These are phyloP conservation scores for Prunus fruticosa DNA, from an alignment of 306 rosid genomes.

Conservation along the genomic window DNA sequence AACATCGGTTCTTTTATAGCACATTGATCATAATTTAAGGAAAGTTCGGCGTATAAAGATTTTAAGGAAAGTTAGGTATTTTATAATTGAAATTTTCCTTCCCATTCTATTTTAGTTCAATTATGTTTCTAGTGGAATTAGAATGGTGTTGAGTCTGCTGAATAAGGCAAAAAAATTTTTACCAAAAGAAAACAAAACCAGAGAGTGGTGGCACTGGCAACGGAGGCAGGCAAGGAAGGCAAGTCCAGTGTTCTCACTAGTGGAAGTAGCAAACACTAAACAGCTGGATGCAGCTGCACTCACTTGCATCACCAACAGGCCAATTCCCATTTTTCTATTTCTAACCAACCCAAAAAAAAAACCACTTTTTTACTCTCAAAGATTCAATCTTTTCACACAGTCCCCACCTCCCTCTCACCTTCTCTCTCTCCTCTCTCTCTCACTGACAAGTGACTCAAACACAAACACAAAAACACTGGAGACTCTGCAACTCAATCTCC, in stretches of 20 bases:
- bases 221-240: background rate
- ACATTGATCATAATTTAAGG: too few relatives aligned
- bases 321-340: constrained; percentile 13
- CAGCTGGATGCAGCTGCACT: constrained; percentile 67
- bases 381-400: constrained; percentile 14
- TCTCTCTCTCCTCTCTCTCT: background rate
- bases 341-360: too few relatives aligned
- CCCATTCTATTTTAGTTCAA: too few relatives aligned
- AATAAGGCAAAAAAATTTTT: background rate
- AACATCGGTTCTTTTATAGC: too few relatives aligned
- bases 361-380: constrained; percentile 25
- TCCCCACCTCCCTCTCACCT: background rate
- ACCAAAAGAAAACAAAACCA: constrained; percentile 7
- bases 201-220: background rate
- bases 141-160: too few relatives aligned
- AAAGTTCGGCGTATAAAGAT: too few relatives aligned
- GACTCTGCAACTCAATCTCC: background rate
- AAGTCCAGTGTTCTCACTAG: background rate
- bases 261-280: background rate
- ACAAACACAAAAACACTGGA: constrained; percentile 3
- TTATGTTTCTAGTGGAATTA: too few relatives aligned
- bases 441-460: background rate
- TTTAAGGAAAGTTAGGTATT: too few relatives aligned
- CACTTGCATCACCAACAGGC: constrained; percentile 24
- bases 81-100: too few relatives aligned